Base-by-base conservation (phyloP, 2,329 filamentous ascomycete genomes). In the Exophiala phaeomuriformis region DNA sequence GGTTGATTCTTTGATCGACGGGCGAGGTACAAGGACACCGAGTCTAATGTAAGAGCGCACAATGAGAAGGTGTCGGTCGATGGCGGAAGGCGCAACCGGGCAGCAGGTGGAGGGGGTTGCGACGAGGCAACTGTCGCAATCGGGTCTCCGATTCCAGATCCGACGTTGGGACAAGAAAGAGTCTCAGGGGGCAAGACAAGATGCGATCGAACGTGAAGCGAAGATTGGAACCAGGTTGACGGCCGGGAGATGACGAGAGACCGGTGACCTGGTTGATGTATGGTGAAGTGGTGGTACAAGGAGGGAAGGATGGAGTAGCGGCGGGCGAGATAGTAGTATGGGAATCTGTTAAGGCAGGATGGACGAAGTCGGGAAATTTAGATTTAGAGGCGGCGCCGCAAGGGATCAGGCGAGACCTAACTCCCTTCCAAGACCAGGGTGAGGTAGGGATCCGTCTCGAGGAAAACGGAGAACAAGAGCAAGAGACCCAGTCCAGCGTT, bases 381-480 rank as follows among this genome's bases (percentile, higher is more conserved):
- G 52, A 50, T 51, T 58, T 53, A 50, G 50, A 55, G 52, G 53
- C 53, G 52, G 51, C 43, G 31, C 52, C 44, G 53, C 52, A 46
- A 55, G 51, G 53, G 53, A 56, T 53, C 50, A 56, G 50, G 56
- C 56, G 56, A 58, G 50, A 52, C 47, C 47, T 55, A 50, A 55
- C 47, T 41, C 50, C 47, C 39, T 42, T 41, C 33, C 41, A 55
- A 42, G 42, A 43, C 47, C 52, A 32, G 51, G 51, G 51, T 39
- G 10, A 47, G 44, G 51, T 48, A 49, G 47, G 36, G 43, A 55
- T 19, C 27, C 36, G 50, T 52, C 50, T 52, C 43, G 50, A 49
- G 27, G 36, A 28, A 39, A 19, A 47, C 28, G 37, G 43, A 52
- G 50, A 42, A 41, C 39, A 41, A 41, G 39, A 41, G 19, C 27